Evolutionary conservation across 129 eudicot genomes (phyloP).

Genomic region (Deinandra increscens): DNA sequence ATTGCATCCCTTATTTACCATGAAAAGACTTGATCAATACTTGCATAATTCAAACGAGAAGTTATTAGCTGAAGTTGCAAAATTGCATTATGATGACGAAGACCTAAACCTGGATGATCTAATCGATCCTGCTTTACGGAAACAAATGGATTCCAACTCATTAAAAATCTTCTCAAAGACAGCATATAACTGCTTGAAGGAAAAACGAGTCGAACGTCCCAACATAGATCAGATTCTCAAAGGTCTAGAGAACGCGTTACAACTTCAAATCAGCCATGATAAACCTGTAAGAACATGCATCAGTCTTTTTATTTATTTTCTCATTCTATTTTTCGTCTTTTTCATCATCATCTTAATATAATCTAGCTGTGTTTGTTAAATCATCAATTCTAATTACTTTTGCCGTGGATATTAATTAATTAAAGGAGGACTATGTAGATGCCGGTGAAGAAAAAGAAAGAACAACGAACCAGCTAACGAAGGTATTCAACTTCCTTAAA

Average conservation of each 20-base stretch:
- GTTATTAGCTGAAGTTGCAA: too few species aligned
- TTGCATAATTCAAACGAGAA: not conserved
- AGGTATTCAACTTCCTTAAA: too few species aligned
- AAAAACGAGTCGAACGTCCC: not conserved
- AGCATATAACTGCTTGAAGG: conserved; percentile 2
- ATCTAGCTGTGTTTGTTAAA: not conserved
- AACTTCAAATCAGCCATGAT: not conserved
- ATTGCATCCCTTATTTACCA: not conserved
- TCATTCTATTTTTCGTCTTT: not conserved
- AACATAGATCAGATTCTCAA: not conserved
- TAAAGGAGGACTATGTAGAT: not conserved
- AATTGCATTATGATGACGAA: not conserved
- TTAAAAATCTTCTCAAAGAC: not conserved
- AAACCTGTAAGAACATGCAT: not conserved
- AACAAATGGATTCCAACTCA: conserved; percentile 3
- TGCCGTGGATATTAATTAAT: too few species aligned
- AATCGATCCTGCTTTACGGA: not conserved
- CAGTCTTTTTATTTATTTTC: not conserved
- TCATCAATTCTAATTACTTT: too few species aligned
- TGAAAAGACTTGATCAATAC: too few species aligned
- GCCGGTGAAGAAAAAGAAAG: too few species aligned
- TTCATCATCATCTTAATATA: not conserved
- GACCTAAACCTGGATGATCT: conserved; percentile 5
- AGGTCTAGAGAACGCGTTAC: not conserved
- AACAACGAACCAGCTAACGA: too few species aligned